Percentiles rank a stretch among this genome's conserved stretches.
These are phyloP conservation scores for Brasilioporus rufonigricans DNA, from an alignment of 768 basidiomycete genomes.

Conservation along the genomic window DNA sequence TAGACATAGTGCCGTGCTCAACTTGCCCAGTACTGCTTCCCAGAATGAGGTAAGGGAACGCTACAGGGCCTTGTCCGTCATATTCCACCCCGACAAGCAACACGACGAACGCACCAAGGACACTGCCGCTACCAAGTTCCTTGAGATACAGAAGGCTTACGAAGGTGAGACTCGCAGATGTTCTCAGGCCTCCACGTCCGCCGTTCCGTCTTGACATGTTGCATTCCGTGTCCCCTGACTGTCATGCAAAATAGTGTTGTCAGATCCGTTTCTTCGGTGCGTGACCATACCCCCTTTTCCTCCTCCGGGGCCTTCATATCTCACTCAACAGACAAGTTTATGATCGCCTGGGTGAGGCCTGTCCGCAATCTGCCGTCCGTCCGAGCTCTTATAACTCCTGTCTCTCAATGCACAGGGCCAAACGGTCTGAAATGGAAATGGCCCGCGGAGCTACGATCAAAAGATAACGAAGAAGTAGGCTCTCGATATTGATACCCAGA, in stretches of 20 bases:
- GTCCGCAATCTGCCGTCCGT: slow-evolving; percentile 5
- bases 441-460: slow-evolving; percentile 43
- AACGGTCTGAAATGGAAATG: slow-evolving; percentile 43
- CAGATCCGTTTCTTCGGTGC: slow-evolving; percentile 69
- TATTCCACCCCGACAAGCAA: slow-evolving; percentile 87
- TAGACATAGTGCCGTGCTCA: slow-evolving; percentile 54
- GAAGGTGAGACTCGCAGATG: slow-evolving; percentile 49
- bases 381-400: slow-evolving; percentile 8
- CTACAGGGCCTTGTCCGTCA: slow-evolving; percentile 66
- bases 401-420: slow-evolving; percentile 26
- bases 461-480: slow-evolving; percentile 48
- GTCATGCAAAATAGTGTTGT: slow-evolving; percentile 48
- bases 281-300: slow-evolving; percentile 15
- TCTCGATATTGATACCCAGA: slow-evolving; percentile 17
- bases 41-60: slow-evolving; percentile 71
- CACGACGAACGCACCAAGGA: slow-evolving; percentile 51
- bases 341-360: slow-evolving; percentile 59
- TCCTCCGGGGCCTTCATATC: slow-evolving; percentile 5
- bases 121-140: slow-evolving; percentile 64
- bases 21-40: slow-evolving; percentile 62
- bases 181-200: neutral
- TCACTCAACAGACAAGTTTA: slow-evolving; percentile 59
- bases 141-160: slow-evolving; percentile 80
- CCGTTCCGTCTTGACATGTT: neutral
- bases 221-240: slow-evolving; percentile 11